Evolutionary conservation across 1,284 basidiomycete species (phyloP), one percentile per base, ranked within the genome.

Genomic region (Puccinia polysora): DNA sequence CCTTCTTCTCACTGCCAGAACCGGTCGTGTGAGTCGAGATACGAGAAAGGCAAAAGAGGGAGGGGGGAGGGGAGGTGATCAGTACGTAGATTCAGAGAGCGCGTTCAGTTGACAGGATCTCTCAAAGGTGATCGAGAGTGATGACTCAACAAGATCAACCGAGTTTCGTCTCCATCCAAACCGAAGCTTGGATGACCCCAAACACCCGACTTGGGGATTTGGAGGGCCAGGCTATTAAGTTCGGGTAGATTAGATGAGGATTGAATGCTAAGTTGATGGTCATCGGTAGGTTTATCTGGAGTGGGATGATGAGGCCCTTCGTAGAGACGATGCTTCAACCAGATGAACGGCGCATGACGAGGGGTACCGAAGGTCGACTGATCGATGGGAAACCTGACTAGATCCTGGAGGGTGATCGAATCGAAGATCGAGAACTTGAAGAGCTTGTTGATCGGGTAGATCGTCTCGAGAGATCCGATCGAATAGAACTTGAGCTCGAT

Each of bases 71-170:
- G n/a, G n/a, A n/a, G n/a, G n/a, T n/a, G n/a, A n/a, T n/a, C n/a
- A n/a, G n/a, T n/a, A n/a, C 14, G 7, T 18, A 20, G 38, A 3
- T 28, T 56, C 23, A 2, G 2, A 25, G 10, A 23, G 28, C 3
- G 3, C n/a, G 15, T 32, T 55, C 25, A 23, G 3, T 55, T 15
- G 14, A 32, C 28, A 15, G 36, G n/a, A n/a, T 23, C 47, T 23
- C 7, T 6, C 23, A 20, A 6, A 15, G 20, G 5, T 20, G 28
- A 18, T 12, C 1, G 34, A 15, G 15, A 56, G 23, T 32, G 5
- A 56, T 8, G 40, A 60, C 58, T 60, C 36, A 59, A 60, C 58
- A 60, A 60, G 36, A 60, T 38, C 1, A 25, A 10, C 40, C 43
- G 28, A 43, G 47, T 60, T 18, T 60, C 40, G 4, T 25, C 28